These are phyloP conservation scores for Trichophyton rubrum DNA, from an alignment of 2,329 filamentous ascomycete species.

Conservation along the genomic window DNA sequence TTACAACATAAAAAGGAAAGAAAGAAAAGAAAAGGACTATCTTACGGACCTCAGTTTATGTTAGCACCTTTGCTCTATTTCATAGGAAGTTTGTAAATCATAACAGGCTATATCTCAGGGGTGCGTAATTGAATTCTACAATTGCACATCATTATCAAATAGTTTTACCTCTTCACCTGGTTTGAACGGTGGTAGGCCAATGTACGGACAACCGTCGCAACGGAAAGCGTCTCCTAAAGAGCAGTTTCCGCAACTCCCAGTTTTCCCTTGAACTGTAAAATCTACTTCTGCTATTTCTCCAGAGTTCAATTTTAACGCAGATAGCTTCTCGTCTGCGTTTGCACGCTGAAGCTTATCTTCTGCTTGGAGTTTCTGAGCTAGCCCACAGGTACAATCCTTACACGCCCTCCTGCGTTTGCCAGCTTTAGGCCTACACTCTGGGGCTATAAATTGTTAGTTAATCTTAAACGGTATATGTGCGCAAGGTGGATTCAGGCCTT, in stretches of 20 bases:
- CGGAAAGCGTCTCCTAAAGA: constrained; percentile 82
- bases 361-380: constrained; percentile 72
- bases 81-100: not conserved
- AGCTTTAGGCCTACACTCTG: constrained; percentile 74
- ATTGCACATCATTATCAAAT: constrained; percentile 72
- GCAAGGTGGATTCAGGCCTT: constrained; percentile 30
- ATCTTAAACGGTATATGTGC: not conserved
- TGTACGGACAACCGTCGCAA: constrained; percentile 65
- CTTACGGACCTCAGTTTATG: not conserved
- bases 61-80: not conserved
- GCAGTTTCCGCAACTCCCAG: constrained; percentile 89
- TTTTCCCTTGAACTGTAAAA: constrained; percentile 95
- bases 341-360: constrained; percentile 62
- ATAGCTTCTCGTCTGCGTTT: constrained; percentile 47
- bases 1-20: not conserved
- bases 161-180: constrained; percentile 87
- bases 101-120: not conserved
- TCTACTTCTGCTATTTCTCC: constrained; percentile 83
- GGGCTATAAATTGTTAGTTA: constrained; percentile 40
- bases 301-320: constrained; percentile 50
- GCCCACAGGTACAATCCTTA: constrained; percentile 94
- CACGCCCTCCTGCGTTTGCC: constrained; percentile 86
- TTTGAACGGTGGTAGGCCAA: constrained; percentile 90
- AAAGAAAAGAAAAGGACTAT: not conserved
- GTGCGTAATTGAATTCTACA: constrained; percentile 36